These are phyloP conservation scores for Pythium sukuiense DNA, from an alignment of 352 stramenopile species.

Conservation along the genomic window DNA sequence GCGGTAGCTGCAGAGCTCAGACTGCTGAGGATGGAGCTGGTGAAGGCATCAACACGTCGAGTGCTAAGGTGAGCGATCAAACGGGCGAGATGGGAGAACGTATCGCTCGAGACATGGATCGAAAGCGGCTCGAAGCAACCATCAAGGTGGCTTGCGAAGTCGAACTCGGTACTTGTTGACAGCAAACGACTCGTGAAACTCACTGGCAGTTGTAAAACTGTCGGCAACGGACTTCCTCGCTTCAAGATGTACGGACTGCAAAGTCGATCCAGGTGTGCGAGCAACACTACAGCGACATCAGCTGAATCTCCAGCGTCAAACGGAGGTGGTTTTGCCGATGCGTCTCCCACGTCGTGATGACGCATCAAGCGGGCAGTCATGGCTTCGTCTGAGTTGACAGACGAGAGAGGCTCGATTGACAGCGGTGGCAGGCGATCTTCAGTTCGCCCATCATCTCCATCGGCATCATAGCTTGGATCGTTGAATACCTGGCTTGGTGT, in stretches of 20 bases:
- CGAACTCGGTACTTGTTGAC: not conserved
- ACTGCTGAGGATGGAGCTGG: not conserved
- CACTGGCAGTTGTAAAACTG: not conserved
- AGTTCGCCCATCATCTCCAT: conserved; percentile 42
- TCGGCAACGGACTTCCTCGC: conserved; percentile 3
- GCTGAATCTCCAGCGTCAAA: conserved; percentile 28
- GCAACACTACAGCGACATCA: conserved; percentile 49
- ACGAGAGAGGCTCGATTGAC: not conserved
- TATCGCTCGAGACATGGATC: not conserved
- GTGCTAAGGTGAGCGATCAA: not conserved
- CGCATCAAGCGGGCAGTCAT: not conserved
- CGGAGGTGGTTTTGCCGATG: not conserved
- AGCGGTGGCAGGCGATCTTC: conserved; percentile 34
- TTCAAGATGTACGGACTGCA: conserved; percentile 50
- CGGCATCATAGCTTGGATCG: conserved; percentile 34
- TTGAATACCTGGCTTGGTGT: not conserved
- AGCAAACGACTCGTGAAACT: not conserved
- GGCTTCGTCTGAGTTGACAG: not conserved
- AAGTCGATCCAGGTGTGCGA: conserved; percentile 82
- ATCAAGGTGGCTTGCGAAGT: conserved; percentile 1
- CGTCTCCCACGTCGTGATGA: not conserved
- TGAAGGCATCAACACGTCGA: not conserved
- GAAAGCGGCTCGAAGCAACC: conserved; percentile 7
- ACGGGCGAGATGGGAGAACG: not conserved
- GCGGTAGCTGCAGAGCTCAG: not conserved